Conservation (phyloP, 805 yeast species). For the Kodamaea fukazawae region DNA sequence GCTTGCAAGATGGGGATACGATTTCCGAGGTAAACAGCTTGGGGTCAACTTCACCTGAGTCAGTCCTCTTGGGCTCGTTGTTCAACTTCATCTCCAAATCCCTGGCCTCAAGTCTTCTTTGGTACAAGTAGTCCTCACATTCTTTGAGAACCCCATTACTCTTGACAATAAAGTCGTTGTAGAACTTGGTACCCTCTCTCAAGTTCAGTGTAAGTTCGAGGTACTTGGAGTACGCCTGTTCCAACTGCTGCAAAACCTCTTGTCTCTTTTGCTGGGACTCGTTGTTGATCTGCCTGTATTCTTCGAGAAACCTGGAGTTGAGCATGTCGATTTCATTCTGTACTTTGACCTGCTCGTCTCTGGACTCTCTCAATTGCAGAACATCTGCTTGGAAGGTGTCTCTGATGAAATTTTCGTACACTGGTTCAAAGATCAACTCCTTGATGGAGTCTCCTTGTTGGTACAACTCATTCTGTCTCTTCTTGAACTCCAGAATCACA, state of each 20-base stretch:
- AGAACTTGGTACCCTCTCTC: conserved; percentile 68
- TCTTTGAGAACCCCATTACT: conserved; percentile 45
- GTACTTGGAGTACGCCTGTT: conserved; percentile 48
- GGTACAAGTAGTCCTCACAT: conserved; percentile 50
- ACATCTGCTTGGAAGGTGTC: conserved; percentile 50
- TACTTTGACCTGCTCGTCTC: conserved; percentile 23
- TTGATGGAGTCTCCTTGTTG: conserved; percentile 15
- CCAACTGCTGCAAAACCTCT: conserved; percentile 50
- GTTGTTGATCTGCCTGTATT: conserved; percentile 10
- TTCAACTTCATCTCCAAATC: conserved; percentile 37
- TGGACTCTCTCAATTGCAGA: conserved; percentile 40
- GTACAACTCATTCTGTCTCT: conserved; percentile 13
- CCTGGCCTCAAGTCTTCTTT: conserved; percentile 52
- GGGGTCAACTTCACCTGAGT: conserved; percentile 1
- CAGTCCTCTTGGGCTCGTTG: conserved; percentile 1
- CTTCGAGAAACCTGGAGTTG: conserved; percentile 12
- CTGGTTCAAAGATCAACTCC: conserved; percentile 31
- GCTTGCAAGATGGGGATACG: conserved; percentile 2
- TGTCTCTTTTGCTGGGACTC: conserved; percentile 39
- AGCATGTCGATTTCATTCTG: conserved; percentile 17
- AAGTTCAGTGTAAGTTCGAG: conserved; percentile 58
- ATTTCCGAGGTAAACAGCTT: background rate
- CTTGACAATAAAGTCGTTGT: conserved; percentile 55
- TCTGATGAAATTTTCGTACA: conserved; percentile 42
- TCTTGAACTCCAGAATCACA: conserved; percentile 47